A percentile compares a stretch with the other conserved stretches of the same genome.
These are phyloP conservation scores for Striga hermonthica DNA, from an alignment of 305 asterid species.

Conservation along the genomic window DNA sequence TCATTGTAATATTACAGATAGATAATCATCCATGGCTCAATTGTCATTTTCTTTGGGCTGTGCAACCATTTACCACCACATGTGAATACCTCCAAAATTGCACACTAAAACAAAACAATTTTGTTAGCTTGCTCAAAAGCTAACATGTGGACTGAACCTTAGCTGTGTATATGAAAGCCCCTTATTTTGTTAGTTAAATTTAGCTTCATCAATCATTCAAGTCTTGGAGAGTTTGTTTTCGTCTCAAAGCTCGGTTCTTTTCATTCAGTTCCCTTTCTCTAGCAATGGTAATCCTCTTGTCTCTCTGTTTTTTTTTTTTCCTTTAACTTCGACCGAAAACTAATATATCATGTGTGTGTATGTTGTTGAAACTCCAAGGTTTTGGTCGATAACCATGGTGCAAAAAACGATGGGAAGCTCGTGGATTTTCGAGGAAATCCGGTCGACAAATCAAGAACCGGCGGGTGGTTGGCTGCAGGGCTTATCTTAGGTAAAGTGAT, in stretches of 20 bases:
- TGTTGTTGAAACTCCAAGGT: constrained; percentile 45
- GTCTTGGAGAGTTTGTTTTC: not conserved
- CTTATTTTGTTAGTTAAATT: not conserved
- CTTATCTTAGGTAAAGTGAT: constrained; percentile 60
- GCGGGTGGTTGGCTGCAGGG: constrained; percentile 92
- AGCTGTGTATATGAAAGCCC: too few relatives aligned
- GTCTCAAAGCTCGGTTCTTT: not conserved
- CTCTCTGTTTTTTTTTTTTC: not conserved
- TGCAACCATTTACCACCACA: not conserved
- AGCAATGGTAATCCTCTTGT: constrained; percentile 35
- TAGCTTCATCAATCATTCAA: constrained; percentile 26
- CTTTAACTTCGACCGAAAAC: not conserved
- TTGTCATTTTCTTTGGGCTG: not conserved
- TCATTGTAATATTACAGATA: not conserved
- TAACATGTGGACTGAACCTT: too few relatives aligned
- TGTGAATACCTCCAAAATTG: not conserved
- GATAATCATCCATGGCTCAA: not conserved
- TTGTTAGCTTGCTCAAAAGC: too few relatives aligned
- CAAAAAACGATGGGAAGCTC: constrained; percentile 39
- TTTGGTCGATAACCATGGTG: constrained; percentile 44
- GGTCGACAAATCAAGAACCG: constrained; percentile 65
- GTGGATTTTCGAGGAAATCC: constrained; percentile 74
- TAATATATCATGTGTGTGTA: not conserved
- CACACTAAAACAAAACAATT: not conserved
- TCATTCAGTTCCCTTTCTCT: constrained; percentile 2